Conservation (phyloP, 2,329 filamentous ascomycete genomes). For the Didymella sp. region DNA sequence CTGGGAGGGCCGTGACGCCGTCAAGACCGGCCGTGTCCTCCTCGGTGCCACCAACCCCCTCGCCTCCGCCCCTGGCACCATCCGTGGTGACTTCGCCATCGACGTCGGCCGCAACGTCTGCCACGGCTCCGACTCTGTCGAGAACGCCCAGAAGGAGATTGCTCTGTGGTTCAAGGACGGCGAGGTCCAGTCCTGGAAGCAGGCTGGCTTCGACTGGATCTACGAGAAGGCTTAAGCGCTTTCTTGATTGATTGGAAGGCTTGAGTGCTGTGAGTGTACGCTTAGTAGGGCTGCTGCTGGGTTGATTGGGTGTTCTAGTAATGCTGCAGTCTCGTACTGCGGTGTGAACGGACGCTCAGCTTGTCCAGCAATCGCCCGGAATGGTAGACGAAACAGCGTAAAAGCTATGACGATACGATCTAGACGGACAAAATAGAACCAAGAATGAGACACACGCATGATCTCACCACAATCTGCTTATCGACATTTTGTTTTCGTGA, state of each 20-base stretch:
- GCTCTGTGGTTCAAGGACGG: slow-evolving; percentile 94
- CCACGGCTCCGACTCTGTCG: slow-evolving; percentile 98
- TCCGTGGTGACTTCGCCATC: slow-evolving; percentile 92
- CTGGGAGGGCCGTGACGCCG: slow-evolving; percentile 98
- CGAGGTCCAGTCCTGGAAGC: slow-evolving; percentile 86
- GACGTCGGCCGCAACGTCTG: slow-evolving; percentile 98
- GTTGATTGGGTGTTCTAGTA: neutral
- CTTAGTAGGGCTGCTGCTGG: neutral
- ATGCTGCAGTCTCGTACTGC: slow-evolving; percentile 2
- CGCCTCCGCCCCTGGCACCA: slow-evolving; percentile 93
- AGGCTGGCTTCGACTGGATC: slow-evolving; percentile 87
- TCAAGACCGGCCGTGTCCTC: slow-evolving; percentile 97
- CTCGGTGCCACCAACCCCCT: slow-evolving; percentile 99
- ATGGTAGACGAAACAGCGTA: neutral
- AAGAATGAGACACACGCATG: slow-evolving; percentile 35
- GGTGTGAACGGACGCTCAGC: neutral
- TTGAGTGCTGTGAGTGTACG: neutral
- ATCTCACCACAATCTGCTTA: slow-evolving; percentile 20
- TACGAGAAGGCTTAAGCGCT: slow-evolving; percentile 76
- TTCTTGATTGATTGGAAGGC: slow-evolving; percentile 1
- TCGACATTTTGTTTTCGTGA: neutral
- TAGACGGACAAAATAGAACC: slow-evolving; percentile 24
- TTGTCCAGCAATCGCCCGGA: neutral
- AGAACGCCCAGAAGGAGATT: slow-evolving; percentile 99
- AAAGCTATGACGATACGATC: slow-evolving; percentile 30